Conservation (phyloP, 2,329 filamentous ascomycete genomes). For the Allantophomopsis lycopodina region DNA sequence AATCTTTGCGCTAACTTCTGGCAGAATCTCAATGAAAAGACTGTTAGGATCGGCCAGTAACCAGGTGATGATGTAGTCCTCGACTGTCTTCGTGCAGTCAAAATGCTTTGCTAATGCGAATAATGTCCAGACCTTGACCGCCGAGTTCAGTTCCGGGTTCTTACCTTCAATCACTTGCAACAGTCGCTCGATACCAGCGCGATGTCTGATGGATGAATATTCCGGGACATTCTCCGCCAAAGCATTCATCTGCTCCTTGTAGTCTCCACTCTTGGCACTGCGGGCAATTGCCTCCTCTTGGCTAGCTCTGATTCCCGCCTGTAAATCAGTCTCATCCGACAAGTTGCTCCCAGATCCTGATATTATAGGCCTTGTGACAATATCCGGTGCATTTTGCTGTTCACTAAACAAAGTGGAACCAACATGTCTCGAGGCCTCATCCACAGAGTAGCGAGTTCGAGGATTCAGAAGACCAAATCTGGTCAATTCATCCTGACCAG, state of each 20-base stretch:
- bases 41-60: conserved; percentile 38
- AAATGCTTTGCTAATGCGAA: conserved; percentile 46
- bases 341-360: neutral
- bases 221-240: conserved; percentile 26
- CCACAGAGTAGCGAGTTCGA: neutral
- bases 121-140: conserved; percentile 53
- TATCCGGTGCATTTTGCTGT: too few relatives aligned
- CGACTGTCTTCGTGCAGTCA: conserved; percentile 31
- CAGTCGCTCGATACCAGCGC: conserved; percentile 47
- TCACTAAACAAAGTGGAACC: too few relatives aligned
- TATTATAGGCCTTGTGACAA: neutral
- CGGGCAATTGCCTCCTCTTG: too few relatives aligned
- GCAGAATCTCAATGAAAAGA: conserved; percentile 47
- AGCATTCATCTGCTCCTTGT: neutral
- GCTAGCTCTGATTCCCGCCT: too few relatives aligned
- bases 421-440: too few relatives aligned
- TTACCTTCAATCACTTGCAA: conserved; percentile 42
- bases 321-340: too few relatives aligned
- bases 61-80: conserved; percentile 43
- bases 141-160: conserved; percentile 44
- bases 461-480: neutral
- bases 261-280: too few relatives aligned
- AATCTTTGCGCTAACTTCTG: conserved; percentile 46
- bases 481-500: conserved; percentile 29
- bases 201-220: conserved; percentile 51